phyloP scores from a whole-genome alignment of 768 basidiomycete genomes.

The Steccherinum ochraceum region DNA sequence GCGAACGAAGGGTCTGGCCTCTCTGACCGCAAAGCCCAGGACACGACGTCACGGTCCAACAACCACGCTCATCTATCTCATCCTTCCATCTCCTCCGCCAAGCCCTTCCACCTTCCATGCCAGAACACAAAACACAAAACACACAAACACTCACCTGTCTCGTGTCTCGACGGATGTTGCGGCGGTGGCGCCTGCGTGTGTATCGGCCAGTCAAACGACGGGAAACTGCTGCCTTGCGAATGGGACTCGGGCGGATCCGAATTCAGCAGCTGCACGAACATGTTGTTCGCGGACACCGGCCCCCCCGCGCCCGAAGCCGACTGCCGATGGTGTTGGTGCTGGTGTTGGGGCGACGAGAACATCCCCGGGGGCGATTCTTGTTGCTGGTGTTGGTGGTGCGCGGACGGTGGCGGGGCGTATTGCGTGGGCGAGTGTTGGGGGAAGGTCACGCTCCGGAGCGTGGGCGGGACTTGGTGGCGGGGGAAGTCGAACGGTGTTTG shows the following conservation, averaged over 20 bases:
- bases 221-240: slow-evolving; percentile 5
- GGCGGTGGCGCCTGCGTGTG: too few species aligned
- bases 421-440: slow-evolving; percentile 4
- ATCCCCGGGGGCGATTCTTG: too few species aligned
- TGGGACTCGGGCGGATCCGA: slow-evolving; percentile 8
- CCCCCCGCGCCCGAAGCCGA: slow-evolving; percentile 6
- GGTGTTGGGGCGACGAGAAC: slow-evolving; percentile 8
- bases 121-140: too few species aligned
- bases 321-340: slow-evolving; percentile 3
- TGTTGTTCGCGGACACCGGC: slow-evolving; percentile 12
- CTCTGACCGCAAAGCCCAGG: too few species aligned
- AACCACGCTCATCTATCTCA: too few species aligned
- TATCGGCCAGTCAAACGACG: slow-evolving; percentile 21
- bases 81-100: too few species aligned
- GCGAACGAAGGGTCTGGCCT: too few species aligned
- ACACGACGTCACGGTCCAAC: too few species aligned
- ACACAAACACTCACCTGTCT: not conserved
- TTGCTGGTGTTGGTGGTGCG: not conserved
- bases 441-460: slow-evolving; percentile 12
- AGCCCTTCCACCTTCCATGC: too few species aligned
- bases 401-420: slow-evolving; percentile 6
- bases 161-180: not conserved
- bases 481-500: slow-evolving; percentile 12
- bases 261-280: slow-evolving; percentile 19
- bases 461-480: not conserved